Percentiles rank a stretch among this genome's conserved stretches.
Evolutionary conservation across 2,329 filamentous ascomycete species (phyloP).

Genomic region (Alternaria ethzedia): DNA sequence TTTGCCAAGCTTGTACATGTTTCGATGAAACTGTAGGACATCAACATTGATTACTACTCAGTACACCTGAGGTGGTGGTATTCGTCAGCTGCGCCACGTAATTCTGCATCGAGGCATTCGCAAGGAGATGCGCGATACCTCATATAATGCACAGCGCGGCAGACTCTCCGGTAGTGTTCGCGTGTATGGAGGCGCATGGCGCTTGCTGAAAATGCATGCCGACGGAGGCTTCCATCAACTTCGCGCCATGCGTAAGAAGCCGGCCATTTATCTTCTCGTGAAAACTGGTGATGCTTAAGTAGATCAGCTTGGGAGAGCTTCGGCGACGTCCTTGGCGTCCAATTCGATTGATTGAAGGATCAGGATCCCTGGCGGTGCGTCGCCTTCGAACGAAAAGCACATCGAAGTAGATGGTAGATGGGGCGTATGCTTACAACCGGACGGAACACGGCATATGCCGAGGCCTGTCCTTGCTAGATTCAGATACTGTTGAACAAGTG

Average conservation of each 20-base stretch:
- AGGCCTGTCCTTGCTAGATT: background rate
- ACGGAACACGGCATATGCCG: background rate
- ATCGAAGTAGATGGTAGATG: background rate
- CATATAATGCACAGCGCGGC: constrained; percentile 1
- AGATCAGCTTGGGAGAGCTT: background rate
- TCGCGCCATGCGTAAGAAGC: background rate
- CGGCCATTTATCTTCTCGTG: background rate
- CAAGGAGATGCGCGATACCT: background rate
- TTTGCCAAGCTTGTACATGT: background rate
- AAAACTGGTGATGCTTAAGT: background rate
- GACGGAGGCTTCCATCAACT: background rate
- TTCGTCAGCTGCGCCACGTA: background rate
- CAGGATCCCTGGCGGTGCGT: background rate
- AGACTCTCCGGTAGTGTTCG: background rate
- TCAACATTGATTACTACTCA: constrained; percentile 4
- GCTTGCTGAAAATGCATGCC: background rate
- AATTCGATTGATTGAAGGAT: background rate
- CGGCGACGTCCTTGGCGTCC: background rate
- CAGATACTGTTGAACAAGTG: background rate
- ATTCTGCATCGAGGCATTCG: background rate
- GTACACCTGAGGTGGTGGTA: background rate
- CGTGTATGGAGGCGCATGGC: background rate
- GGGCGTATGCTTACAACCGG: background rate
- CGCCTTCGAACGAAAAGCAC: background rate
- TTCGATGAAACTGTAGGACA: background rate